Percentiles rank a stretch among this genome's conserved stretches.
phyloP scores from a whole-genome alignment of 148 eudicot species.

The Limonium bicolor region DNA sequence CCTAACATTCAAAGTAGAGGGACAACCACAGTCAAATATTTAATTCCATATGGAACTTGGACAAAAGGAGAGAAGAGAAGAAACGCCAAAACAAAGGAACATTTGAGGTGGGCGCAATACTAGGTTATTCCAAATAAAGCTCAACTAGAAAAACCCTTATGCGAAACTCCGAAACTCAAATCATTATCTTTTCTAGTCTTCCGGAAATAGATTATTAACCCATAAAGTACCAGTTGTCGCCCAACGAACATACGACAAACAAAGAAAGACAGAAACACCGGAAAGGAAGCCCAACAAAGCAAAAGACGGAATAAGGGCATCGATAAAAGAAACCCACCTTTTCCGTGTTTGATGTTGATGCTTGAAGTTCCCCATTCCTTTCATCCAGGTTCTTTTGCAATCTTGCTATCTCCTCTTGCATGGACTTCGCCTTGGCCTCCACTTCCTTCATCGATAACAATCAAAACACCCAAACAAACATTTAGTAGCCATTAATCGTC shows the following conservation, averaged over 20 bases:
- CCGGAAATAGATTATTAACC: too few species aligned
- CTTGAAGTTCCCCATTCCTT: slow-evolving; percentile 44
- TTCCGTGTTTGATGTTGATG: slow-evolving; percentile 46
- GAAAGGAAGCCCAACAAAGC: neutral
- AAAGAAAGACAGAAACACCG: neutral
- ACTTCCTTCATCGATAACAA: slow-evolving; percentile 46
- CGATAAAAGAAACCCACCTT: slow-evolving; percentile 30
- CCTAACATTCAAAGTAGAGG: too few species aligned
- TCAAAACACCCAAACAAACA: slow-evolving; percentile 1
- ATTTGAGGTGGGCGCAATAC: too few species aligned
- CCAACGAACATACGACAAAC: neutral
- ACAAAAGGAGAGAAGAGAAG: too few species aligned
- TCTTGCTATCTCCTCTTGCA: slow-evolving; percentile 52
- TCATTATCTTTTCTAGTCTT: too few species aligned
- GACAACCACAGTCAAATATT: too few species aligned
- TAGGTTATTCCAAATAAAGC: too few species aligned
- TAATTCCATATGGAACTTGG: too few species aligned
- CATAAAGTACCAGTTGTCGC: too few species aligned
- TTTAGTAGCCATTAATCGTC: neutral
- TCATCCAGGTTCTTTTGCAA: slow-evolving; percentile 70
- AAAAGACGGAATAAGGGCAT: slow-evolving; percentile 1
- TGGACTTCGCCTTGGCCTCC: slow-evolving; percentile 54
- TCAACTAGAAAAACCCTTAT: too few species aligned
- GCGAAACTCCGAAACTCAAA: neutral
- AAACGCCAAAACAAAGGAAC: too few species aligned